Evolutionary conservation across 306 rosid species (phyloP).

Genomic region (Alnus glutinosa): DNA sequence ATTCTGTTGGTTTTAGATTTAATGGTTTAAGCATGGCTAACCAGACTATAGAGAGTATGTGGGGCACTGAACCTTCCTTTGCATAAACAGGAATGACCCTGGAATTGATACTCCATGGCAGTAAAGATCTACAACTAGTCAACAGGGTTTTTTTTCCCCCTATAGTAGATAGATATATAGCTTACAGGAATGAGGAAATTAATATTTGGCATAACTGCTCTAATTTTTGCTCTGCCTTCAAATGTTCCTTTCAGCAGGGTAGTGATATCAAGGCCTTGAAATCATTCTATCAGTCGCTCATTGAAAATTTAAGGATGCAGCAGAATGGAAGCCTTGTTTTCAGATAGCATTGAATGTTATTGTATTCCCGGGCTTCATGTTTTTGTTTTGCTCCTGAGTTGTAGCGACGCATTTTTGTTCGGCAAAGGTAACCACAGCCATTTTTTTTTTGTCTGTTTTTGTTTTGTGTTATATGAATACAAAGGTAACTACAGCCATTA

Average conservation of each 20-base stretch:
- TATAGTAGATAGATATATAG: background rate
- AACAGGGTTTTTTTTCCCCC: background rate
- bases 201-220: conserved; percentile 5
- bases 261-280: conserved; percentile 76
- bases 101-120: background rate
- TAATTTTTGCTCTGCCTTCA: conserved; percentile 6
- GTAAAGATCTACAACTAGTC: background rate
- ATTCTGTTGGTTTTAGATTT: background rate
- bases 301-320: conserved; percentile 81
- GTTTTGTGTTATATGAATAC: no score
- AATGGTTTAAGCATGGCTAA: background rate
- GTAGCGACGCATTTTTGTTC: conserved; percentile 41
- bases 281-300: conserved; percentile 70
- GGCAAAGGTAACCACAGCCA: conserved; percentile 45
- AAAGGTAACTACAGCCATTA: background rate
- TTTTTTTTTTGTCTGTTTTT: no score
- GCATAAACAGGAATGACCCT: background rate
- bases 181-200: background rate
- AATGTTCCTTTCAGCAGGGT: conserved; percentile 58
- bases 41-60: background rate
- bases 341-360: conserved; percentile 66
- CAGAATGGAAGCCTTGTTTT: conserved; percentile 84
- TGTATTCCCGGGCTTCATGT: conserved; percentile 24
- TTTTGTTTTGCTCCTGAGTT: conserved; percentile 26
- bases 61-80: background rate